A percentile compares a stretch with the other conserved stretches of the same genome.
These are phyloP conservation scores for Hemerocallis citrina DNA, from an alignment of 106 monocot genomes.

Conservation along the genomic window DNA sequence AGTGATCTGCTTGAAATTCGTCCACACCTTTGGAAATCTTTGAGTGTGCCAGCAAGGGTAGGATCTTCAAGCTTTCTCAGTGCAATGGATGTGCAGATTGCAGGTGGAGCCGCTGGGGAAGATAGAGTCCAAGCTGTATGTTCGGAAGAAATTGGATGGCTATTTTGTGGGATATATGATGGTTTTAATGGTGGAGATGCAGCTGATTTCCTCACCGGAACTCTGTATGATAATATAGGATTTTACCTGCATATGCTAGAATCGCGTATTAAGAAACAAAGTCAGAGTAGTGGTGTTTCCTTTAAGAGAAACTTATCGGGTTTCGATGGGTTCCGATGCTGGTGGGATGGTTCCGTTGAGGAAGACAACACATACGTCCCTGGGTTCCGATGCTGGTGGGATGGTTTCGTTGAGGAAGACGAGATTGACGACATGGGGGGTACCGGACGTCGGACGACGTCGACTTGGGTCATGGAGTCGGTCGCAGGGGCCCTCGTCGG, in stretches of 20 bases:
- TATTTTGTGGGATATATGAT: conserved; percentile 90
- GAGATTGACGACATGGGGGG: too few species aligned
- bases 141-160: conserved; percentile 76
- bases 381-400: too few species aligned
- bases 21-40: conserved; percentile 14
- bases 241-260: conserved; percentile 41
- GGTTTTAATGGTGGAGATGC: conserved; percentile 93
- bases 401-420: too few species aligned
- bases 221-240: conserved; percentile 65
- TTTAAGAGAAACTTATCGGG: too few species aligned
- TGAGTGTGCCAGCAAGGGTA: conserved; percentile 31
- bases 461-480: too few species aligned
- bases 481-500: too few species aligned
- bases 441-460: too few species aligned
- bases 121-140: conserved; percentile 91
- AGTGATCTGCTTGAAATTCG: conserved; percentile 21
- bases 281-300: background rate
- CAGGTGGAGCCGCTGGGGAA: conserved; percentile 93
- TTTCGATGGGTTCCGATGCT: too few species aligned
- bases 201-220: conserved; percentile 78
- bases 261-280: conserved; percentile 35
- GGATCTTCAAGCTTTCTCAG: conserved; percentile 68
- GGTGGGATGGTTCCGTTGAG: too few species aligned
- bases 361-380: too few species aligned
- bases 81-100: conserved; percentile 54